Conservation (phyloP, 192 early-diverging fungal species). For the Backusella tuberculispora region DNA sequence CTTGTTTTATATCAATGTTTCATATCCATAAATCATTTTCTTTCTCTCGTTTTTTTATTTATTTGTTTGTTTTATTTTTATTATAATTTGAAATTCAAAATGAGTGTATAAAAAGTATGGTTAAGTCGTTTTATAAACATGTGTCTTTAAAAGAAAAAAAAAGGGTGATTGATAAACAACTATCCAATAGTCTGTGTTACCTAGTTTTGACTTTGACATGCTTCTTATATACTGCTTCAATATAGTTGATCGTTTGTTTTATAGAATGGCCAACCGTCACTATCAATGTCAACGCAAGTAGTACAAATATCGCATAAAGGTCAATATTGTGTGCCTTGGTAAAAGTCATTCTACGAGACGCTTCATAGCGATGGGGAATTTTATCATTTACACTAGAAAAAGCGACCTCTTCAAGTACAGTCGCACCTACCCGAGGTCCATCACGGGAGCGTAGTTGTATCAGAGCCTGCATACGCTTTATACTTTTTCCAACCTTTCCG, state of each 20-base stretch:
- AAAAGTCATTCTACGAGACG: conserved; percentile 24
- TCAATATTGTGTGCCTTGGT: conserved; percentile 28
- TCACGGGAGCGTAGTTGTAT: conserved; percentile 16
- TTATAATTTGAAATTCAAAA: too few relatives aligned
- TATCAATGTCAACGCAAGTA: not conserved
- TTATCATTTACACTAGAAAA: conserved; percentile 10
- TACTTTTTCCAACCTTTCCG: not conserved
- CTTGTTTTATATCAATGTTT: not conserved
- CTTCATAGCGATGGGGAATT: conserved; percentile 28
- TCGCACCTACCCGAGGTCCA: conserved; percentile 13
- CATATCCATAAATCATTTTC: conserved; percentile 6
- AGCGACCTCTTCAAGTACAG: conserved; percentile 29
- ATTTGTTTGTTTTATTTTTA: too few relatives aligned
- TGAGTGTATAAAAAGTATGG: too few relatives aligned
- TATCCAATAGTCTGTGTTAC: not conserved
- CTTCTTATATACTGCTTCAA: not conserved
- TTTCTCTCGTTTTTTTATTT: not conserved
- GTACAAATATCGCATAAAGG: not conserved
- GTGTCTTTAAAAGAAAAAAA: too few relatives aligned
- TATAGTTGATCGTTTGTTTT: not conserved
- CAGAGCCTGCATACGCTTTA: not conserved
- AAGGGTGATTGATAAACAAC: too few relatives aligned
- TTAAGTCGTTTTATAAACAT: too few relatives aligned
- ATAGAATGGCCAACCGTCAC: not conserved
- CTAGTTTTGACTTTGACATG: not conserved